Evolutionary conservation across 352 stramenopile genomes (phyloP), one percentile per base, ranked within the genome.

Genomic region (Blastocystis sp.): DNA sequence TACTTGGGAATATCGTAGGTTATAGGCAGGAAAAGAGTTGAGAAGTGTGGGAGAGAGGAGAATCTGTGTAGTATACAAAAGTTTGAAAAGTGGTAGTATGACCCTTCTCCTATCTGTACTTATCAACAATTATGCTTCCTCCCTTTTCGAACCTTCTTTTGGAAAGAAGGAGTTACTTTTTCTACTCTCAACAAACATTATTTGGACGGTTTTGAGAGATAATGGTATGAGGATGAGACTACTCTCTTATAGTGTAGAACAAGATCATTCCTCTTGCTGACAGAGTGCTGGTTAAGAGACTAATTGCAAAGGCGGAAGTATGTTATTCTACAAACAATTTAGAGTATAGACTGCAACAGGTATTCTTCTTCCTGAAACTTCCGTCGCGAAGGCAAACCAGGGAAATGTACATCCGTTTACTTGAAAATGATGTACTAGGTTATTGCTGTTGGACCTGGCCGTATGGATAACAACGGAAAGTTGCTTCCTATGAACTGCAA

Each of bases 401-500:
- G 78, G 63, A 39, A 79, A 26, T 54, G 78, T 89, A 76, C 2
- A 18, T 18, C n/a, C 30, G 7, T 34, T 3, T 2, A 0, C 26
- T 66, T 78, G 20, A 2, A 34, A 37, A 7, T 82, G 6, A 70
- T n/a, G 30, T 76, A 4, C 8, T 89, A 89, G 78, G 78, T 89
- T 20, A 39, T 89, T 18, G 78, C 78, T 53, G 62, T 73, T 6
- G 78, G 78, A 39, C 78, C 78, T 37, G 78, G 78, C 55, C 68
- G 78, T 24, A 41, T 79, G 41, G 78, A 89, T n/a, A 78, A 41
- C 41, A 89, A 89, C 47, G 78, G 78, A 79, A 89, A 89, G 26
- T 50, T 89, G 43, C 73, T 89, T 37, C 78, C 78, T 24, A 89
- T 89, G 78, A 89, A 89, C 50, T 89, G 78, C 78, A 89, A 89